These are phyloP conservation scores for Phascolomyces articulosus DNA, from an alignment of 371 early-diverging fungal genomes.

Conservation along the genomic window DNA sequence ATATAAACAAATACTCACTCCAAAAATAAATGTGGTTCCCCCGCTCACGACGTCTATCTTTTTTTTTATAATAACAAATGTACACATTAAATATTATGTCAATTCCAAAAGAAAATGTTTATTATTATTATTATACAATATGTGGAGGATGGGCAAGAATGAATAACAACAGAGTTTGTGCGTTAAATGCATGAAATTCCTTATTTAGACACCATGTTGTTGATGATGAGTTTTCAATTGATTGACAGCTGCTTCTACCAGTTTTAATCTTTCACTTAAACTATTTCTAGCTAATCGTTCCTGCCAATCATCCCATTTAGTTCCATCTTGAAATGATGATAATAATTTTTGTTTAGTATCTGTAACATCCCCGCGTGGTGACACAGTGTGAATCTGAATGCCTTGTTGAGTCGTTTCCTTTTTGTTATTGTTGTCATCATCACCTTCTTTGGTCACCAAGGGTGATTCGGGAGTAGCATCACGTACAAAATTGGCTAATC, in stretches of 20 bases:
- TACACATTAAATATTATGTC: no score
- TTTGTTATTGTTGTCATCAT: conserved; percentile 5
- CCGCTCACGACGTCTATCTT: no score
- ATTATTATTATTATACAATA: no score
- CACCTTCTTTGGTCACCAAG: no score
- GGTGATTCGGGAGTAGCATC: not conserved
- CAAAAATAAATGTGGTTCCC: no score
- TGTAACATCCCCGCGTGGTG: conserved; percentile 25
- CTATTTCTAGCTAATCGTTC: conserved; percentile 23
- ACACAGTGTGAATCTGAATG: conserved; percentile 15
- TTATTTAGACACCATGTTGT: no score
- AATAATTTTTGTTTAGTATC: conserved; percentile 23
- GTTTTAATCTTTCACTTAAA: conserved; percentile 25
- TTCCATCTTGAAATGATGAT: conserved; percentile 9
- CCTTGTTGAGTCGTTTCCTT: not conserved
- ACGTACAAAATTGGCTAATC: not conserved
- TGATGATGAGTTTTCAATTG: not conserved
- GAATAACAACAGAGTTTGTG: no score
- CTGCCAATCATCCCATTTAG: conserved; percentile 34
- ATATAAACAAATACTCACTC: no score
- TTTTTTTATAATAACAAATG: no score
- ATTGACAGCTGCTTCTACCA: conserved; percentile 9
- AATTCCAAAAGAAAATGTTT: no score
- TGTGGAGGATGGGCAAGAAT: no score
- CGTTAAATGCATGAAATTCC: no score